Evolutionary conservation across 805 yeast genomes (phyloP).

Genomic region (Teunomyces stri): DNA sequence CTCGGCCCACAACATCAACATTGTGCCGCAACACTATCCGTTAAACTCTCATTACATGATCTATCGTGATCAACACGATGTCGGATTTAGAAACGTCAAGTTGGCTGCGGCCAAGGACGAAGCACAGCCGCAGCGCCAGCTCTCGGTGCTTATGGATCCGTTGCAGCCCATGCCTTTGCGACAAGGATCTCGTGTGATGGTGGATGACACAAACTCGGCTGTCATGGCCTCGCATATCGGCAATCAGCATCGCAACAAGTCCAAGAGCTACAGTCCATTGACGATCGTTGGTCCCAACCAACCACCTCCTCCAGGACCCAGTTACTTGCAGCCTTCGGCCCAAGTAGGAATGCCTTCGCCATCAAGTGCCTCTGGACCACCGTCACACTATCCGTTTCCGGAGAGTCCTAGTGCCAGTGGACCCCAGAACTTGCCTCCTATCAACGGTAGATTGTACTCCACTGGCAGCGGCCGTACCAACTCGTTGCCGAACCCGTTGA

Average conservation of each 20-base stretch:
- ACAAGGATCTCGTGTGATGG: slow-evolving; percentile 8
- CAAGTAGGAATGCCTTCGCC: neutral
- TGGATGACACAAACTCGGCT: slow-evolving; percentile 19
- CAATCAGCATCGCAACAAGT: slow-evolving; percentile 11
- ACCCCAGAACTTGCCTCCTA: neutral
- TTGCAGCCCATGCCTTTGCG: slow-evolving; percentile 29
- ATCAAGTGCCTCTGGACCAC: neutral
- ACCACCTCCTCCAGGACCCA: neutral
- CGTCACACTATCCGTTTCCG: neutral
- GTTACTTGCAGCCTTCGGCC: neutral
- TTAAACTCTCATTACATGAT: slow-evolving; percentile 35
- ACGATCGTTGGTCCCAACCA: slow-evolving; percentile 9
- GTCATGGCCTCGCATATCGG: neutral
- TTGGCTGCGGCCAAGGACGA: slow-evolving; percentile 11
- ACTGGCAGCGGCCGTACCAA: slow-evolving; percentile 14
- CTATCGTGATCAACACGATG: slow-evolving; percentile 20
- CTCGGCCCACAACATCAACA: slow-evolving; percentile 17
- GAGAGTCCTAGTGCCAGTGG: neutral
- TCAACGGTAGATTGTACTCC: slow-evolving; percentile 1
- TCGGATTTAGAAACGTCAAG: slow-evolving; percentile 8
- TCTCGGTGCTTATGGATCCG: slow-evolving; percentile 41
- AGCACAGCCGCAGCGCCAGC: slow-evolving; percentile 24
- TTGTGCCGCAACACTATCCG: slow-evolving; percentile 36
- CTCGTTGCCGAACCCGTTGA: slow-evolving; percentile 19
- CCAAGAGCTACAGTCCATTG: slow-evolving; percentile 17